Evolutionary conservation across 805 yeast species (phyloP), one percentile per base, ranked within the genome.

Genomic region (Kodamaea nitidulidarum): DNA sequence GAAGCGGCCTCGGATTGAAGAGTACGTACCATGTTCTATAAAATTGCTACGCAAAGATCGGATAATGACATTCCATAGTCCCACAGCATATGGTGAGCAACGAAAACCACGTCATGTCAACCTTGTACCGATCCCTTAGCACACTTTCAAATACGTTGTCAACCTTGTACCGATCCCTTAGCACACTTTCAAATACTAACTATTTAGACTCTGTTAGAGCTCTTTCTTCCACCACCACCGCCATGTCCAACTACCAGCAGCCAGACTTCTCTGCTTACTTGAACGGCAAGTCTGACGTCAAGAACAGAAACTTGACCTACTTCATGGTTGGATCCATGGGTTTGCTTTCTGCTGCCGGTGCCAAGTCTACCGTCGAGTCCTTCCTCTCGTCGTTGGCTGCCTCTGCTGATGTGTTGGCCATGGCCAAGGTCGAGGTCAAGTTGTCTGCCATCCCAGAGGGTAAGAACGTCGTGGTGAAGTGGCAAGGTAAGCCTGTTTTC

Each of bases 401-500:
- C 25, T 90, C 98, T 46, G 96, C 97, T 50, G 99, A 93, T 75
- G 95, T 93, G 44, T 79, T 93, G 72, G 98, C 98, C 46, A 83
- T 93, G 95, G 98, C 99, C 56, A 93, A 93, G 75, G 96, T 91
- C 57, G 98, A 93, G 76, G 96, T 93, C 54, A 90, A 86, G 65
- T 81, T 93, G 58, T 80, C 83, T 42, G 84, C 87, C 48, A 88
- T 93, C 50, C 99, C 99, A 58, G 88, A 83, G 65, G 98, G 98
- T 70, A 91, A 91, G 77, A 93, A 93, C 70, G 95, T 93, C 50
- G 87, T 93, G 60, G 95, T 93, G 54, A 93, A 93, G 73, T 93
- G 99, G 99, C 96, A 95, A 73, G 99, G 99, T 73, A 93, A 93
- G 77, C 99, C 99, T 51, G 96, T 93, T 51, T 93, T 93, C 73